These are phyloP conservation scores for Scedosporium aurantiacum DNA, from an alignment of 2,329 filamentous ascomycete species.

Conservation along the genomic window DNA sequence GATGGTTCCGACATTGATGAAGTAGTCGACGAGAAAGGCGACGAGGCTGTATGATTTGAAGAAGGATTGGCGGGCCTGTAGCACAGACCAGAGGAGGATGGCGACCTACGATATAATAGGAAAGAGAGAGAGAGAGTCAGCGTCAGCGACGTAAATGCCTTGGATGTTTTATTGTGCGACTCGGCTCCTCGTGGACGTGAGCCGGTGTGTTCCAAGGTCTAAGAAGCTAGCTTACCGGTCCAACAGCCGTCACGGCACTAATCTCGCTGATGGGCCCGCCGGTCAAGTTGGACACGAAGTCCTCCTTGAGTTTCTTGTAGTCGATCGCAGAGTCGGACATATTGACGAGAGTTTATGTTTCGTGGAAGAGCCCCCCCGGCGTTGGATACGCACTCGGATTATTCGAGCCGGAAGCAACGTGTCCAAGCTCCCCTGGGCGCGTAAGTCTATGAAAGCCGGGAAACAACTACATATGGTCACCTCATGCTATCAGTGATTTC, in stretches of 20 bases:
- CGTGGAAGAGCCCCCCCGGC: too few species aligned
- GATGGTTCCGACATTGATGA: slow-evolving; percentile 73
- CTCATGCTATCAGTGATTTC: too few species aligned
- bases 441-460: too few species aligned
- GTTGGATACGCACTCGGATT: not conserved
- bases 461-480: too few species aligned
- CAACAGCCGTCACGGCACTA: slow-evolving; percentile 73
- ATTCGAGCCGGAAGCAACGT: too few species aligned
- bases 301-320: slow-evolving; percentile 89
- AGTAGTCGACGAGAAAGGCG: slow-evolving; percentile 66
- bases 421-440: too few species aligned
- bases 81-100: slow-evolving; percentile 74
- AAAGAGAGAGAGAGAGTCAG: slow-evolving; percentile 9
- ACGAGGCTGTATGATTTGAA: slow-evolving; percentile 65
- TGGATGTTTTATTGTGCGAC: not conserved
- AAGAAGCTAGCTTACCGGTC: slow-evolving; percentile 51
- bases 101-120: slow-evolving; percentile 53
- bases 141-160: slow-evolving; percentile 12
- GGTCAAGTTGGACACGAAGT: slow-evolving; percentile 83
- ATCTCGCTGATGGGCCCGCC: slow-evolving; percentile 79
- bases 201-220: not conserved
- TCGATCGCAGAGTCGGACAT: slow-evolving; percentile 33
- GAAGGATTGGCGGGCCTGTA: slow-evolving; percentile 75
- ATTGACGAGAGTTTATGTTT: slow-evolving; percentile 9
- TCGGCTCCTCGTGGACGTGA: too few species aligned